phyloP scores from a whole-genome alignment of 805 yeast species.

The Starmerella sirachaensis region DNA sequence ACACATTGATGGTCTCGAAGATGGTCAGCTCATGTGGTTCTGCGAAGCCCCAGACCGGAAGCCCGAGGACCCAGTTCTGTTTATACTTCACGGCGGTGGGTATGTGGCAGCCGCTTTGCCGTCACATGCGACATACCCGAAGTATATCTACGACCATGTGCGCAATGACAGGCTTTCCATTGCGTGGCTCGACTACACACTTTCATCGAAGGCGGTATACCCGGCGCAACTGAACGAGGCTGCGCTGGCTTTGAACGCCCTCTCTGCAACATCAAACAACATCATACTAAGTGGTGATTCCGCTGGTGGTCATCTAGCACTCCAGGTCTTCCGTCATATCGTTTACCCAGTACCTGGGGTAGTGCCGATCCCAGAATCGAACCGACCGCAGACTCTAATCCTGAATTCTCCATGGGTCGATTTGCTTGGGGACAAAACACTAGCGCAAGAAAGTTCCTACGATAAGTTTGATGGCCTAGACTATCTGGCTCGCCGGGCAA shows the following conservation, averaged over 20 bases:
- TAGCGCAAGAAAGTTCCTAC: background rate
- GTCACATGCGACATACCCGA: slow-evolving; percentile 6
- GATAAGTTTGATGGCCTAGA: background rate
- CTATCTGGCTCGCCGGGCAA: background rate
- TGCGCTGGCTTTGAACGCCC: slow-evolving; percentile 15
- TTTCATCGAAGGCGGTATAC: slow-evolving; percentile 16
- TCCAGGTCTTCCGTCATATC: slow-evolving; percentile 7
- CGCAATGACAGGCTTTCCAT: slow-evolving; percentile 19
- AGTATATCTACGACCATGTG: slow-evolving; percentile 5
- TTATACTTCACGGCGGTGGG: slow-evolving; percentile 24
- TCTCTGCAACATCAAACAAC: slow-evolving; percentile 15
- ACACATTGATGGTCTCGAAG: background rate
- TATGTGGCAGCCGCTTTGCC: slow-evolving; percentile 11
- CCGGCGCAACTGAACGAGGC: slow-evolving; percentile 25
- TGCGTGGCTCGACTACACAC: slow-evolving; percentile 25
- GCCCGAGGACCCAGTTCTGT: slow-evolving; percentile 20
- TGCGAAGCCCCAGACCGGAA: slow-evolving; percentile 15
- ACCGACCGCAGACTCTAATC: background rate
- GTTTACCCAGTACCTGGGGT: background rate
- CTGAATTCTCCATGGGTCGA: background rate
- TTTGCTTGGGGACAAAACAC: background rate
- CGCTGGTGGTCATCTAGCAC: slow-evolving; percentile 25
- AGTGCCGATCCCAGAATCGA: background rate
- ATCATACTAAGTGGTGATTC: slow-evolving; percentile 27
- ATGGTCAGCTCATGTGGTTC: slow-evolving; percentile 15